phyloP scores from a whole-genome alignment of 306 rosid species.

The Inga laurina region DNA sequence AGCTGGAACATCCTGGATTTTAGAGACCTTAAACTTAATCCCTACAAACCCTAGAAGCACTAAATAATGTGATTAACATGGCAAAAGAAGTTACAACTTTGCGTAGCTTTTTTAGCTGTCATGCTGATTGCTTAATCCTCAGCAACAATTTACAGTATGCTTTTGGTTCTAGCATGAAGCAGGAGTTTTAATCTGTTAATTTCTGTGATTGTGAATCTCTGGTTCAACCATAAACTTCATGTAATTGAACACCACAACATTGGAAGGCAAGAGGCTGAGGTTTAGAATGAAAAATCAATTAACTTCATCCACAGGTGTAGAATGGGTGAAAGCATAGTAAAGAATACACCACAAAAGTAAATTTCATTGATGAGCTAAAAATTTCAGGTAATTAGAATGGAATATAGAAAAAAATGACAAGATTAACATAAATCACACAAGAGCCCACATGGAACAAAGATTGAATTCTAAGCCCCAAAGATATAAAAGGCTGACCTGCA shows the following conservation, averaged over 20 bases:
- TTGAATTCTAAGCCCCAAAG: background rate
- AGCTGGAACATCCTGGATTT: background rate
- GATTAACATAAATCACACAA: background rate
- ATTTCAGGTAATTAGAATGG: background rate
- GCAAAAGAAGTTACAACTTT: background rate
- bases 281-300: background rate
- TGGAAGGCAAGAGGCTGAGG: no score
- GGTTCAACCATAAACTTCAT: background rate
- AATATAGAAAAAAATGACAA: background rate
- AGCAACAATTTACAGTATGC: background rate
- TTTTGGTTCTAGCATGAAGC: background rate
- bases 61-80: background rate
- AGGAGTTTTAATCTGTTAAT: background rate
- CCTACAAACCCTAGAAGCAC: no score
- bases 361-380: background rate
- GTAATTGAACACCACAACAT: background rate
- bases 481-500: constrained; percentile 61
- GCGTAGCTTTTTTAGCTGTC: background rate
- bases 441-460: background rate
- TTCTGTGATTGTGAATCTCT: background rate
- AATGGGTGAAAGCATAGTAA: background rate
- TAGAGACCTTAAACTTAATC: no score
- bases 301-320: background rate
- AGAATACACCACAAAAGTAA: background rate
- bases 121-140: background rate